These are phyloP conservation scores for Excoecaria cochinchinensis DNA, from an alignment of 345 rosid genomes.

Conservation along the genomic window DNA sequence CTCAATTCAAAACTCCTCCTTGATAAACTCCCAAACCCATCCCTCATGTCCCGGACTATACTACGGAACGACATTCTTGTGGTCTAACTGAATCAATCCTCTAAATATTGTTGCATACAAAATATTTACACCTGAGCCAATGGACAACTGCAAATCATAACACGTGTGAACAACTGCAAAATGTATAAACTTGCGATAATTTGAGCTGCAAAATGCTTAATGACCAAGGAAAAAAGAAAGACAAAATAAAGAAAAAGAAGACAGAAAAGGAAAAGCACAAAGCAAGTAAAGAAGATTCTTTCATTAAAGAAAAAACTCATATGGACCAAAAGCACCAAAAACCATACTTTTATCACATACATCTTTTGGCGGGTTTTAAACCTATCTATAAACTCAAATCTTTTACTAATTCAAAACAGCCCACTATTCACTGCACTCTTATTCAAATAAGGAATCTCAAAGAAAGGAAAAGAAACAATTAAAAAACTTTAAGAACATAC, in stretches of 20 bases:
- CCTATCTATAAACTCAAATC: slow-evolving; percentile 23
- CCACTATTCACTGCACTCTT: neutral
- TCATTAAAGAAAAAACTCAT: slow-evolving; percentile 39
- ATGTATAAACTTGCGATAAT: slow-evolving; percentile 27
- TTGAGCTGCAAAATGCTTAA: slow-evolving; percentile 33
- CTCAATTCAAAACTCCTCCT: slow-evolving; percentile 86
- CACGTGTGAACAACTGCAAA: slow-evolving; percentile 27
- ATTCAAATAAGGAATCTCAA: slow-evolving; percentile 15
- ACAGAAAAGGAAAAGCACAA: slow-evolving; percentile 31
- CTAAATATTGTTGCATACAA: slow-evolving; percentile 1
- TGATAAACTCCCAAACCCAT: slow-evolving; percentile 87
- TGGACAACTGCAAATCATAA: slow-evolving; percentile 7
- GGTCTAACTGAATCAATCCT: neutral
- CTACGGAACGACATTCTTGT: slow-evolving; percentile 77
- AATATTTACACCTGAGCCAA: slow-evolving; percentile 7
- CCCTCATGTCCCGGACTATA: slow-evolving; percentile 89
- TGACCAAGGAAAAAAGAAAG: slow-evolving; percentile 39
- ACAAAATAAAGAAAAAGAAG: slow-evolving; percentile 30
- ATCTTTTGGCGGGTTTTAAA: slow-evolving; percentile 43
- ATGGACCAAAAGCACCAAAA: slow-evolving; percentile 64
- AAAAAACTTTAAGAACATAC: neutral
- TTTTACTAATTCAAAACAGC: slow-evolving; percentile 22
- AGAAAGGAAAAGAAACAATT: neutral
- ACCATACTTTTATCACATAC: slow-evolving; percentile 47
- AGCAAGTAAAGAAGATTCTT: slow-evolving; percentile 69